Evolutionary conservation across 345 rosid genomes (phyloP).

Genomic region (Ricinus communis): DNA sequence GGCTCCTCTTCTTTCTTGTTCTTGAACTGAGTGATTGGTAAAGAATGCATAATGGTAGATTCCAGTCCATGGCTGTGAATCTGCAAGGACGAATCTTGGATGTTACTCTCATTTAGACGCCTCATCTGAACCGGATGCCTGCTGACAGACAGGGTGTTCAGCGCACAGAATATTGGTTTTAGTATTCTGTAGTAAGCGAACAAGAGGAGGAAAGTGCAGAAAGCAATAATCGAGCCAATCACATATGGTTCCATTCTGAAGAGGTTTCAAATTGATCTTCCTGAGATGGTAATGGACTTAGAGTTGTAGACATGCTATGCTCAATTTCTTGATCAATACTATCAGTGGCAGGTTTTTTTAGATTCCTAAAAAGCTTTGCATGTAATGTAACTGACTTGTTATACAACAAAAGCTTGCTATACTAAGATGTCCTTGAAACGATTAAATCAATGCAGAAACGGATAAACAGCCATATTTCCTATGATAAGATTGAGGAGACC

Average conservation of each 20-base stretch:
- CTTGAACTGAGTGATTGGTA: constrained; percentile 34
- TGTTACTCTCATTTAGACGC: constrained; percentile 16
- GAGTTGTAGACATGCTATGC: constrained; percentile 8
- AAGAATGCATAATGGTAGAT: constrained; percentile 21
- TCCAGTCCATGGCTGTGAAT: constrained; percentile 35
- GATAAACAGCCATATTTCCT: not conserved
- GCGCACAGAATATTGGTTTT: constrained; percentile 8
- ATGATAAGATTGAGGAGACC: constrained; percentile 9
- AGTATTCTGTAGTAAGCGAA: constrained; percentile 23
- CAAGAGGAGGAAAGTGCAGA: constrained; percentile 17
- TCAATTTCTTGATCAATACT: not conserved
- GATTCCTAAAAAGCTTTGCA: not conserved
- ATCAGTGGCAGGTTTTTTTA: not conserved
- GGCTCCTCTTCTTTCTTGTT: constrained; percentile 12
- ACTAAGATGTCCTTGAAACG: not conserved
- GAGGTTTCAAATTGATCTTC: not conserved
- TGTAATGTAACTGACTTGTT: constrained; percentile 5
- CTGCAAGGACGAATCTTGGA: constrained; percentile 16
- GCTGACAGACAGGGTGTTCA: not conserved
- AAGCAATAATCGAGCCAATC: constrained; percentile 11
- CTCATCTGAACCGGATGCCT: constrained; percentile 18
- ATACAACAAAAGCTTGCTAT: not conserved
- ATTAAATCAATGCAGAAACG: not conserved
- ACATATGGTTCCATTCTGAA: constrained; percentile 6
- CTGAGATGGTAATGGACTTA: not conserved